Percentiles rank a stretch among this genome's conserved stretches.
Evolutionary conservation across 768 basidiomycete genomes (phyloP).

Genomic region (Pseudohyphozyma bogoriensis): DNA sequence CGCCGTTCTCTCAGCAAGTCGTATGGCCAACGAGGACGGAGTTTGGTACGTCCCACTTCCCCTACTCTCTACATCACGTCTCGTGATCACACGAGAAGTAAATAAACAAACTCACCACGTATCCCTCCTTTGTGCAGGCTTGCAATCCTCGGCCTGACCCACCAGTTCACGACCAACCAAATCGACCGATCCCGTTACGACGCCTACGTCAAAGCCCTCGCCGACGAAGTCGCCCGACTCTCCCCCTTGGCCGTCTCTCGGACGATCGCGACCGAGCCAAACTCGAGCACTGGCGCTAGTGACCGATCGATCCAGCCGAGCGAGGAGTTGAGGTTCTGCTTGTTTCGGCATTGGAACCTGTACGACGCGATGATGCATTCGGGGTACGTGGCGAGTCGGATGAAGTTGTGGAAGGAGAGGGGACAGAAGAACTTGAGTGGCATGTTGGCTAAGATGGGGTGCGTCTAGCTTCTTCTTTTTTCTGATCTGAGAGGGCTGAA

Average conservation of each 20-base stretch:
- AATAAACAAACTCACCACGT: background rate
- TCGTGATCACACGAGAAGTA: background rate
- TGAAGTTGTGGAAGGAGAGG: slow-evolving; percentile 93
- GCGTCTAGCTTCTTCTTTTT: slow-evolving; percentile 11
- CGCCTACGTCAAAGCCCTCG: slow-evolving; percentile 62
- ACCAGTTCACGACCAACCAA: slow-evolving; percentile 77
- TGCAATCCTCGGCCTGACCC: slow-evolving; percentile 83
- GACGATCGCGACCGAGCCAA: slow-evolving; percentile 28
- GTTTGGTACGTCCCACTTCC: slow-evolving; percentile 55
- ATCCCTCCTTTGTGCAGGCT: slow-evolving; percentile 48
- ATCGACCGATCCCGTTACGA: slow-evolving; percentile 84
- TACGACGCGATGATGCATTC: slow-evolving; percentile 98
- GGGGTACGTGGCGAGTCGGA: slow-evolving; percentile 84
- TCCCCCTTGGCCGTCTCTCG: slow-evolving; percentile 14
- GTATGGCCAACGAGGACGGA: slow-evolving; percentile 84
- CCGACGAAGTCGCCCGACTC: slow-evolving; percentile 86
- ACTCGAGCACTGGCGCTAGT: slow-evolving; percentile 49
- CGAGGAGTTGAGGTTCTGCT: slow-evolving; percentile 85
- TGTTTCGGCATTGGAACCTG: slow-evolving; percentile 94
- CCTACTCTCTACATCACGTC: no score
- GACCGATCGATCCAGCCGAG: slow-evolving; percentile 69
- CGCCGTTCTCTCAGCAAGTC: no score
- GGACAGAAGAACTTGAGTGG: slow-evolving; percentile 82
- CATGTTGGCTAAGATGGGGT: slow-evolving; percentile 98
- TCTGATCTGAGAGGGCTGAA: background rate